phyloP scores from a whole-genome alignment of 179 eudicot genomes.

The Beta macrorhiza region DNA sequence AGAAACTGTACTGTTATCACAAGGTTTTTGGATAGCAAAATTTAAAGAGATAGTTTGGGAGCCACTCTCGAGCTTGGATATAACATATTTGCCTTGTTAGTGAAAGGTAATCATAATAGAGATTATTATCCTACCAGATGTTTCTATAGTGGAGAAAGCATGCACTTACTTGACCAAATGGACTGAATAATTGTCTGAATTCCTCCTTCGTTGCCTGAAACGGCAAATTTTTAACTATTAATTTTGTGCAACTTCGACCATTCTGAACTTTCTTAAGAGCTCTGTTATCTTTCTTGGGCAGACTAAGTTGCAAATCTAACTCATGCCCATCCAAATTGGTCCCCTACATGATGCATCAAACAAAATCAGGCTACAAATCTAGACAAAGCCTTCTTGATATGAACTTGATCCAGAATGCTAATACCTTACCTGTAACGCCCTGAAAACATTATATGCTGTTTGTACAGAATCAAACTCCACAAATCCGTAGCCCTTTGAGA shows the following conservation, averaged over 20 bases:
- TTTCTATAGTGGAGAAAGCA: neutral
- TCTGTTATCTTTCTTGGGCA: slow-evolving; percentile 41
- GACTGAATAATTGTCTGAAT: slow-evolving; percentile 64
- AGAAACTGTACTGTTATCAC: neutral
- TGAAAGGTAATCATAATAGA: neutral
- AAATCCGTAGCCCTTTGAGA: slow-evolving; percentile 76
- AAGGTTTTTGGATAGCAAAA: neutral
- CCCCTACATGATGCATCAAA: slow-evolving; percentile 44
- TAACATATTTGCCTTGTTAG: neutral
- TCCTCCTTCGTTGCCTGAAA: slow-evolving; percentile 71
- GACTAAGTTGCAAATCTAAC: slow-evolving; percentile 62
- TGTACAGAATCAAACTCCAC: slow-evolving; percentile 58
- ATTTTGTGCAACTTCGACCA: slow-evolving; percentile 66
- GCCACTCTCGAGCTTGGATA: neutral
- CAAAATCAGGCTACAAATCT: neutral
- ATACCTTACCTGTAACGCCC: slow-evolving; percentile 54
- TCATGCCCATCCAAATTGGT: slow-evolving; percentile 81
- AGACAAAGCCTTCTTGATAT: neutral
- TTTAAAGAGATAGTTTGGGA: neutral
- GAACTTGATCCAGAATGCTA: neutral
- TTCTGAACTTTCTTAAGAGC: slow-evolving; percentile 38
- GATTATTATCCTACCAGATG: neutral
- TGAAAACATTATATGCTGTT: slow-evolving; percentile 58
- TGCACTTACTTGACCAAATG: slow-evolving; percentile 63
- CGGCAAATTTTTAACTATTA: slow-evolving; percentile 69